Base-by-base conservation (phyloP, 2,329 filamentous ascomycete genomes). In the Waltergamsia citrina region DNA sequence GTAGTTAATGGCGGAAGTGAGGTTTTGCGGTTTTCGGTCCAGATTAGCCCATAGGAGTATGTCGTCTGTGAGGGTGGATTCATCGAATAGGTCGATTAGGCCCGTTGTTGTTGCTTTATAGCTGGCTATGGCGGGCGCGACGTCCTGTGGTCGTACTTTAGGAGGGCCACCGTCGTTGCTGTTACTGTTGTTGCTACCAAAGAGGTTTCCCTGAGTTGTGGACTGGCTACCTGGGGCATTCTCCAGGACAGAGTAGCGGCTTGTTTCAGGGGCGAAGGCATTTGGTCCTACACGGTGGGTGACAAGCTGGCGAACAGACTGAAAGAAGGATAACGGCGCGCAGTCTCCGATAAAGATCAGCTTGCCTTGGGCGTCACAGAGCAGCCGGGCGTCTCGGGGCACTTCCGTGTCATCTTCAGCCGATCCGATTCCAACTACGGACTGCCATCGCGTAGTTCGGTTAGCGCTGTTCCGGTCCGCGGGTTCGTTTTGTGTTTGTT, bases 271-370 rank as follows among this genome's bases (percentile, higher is more conserved):
- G 2, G 67, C 62, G 39, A 73, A 72, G 2, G 67, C 68, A 30
- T 64, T 55, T 10, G 60, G 55, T 14, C 68, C 67, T 22, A 72
- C 60, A 6, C 60, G 53, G 0, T 56, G 60, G 0, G 62, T 69
- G 16, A 73, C 67, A 14, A 74, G 58, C 41, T 69, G 62, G 3
- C 69, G 57, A 6, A 73, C 63, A 0, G 67, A 71, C 41, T 72
- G 68, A 42, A 73, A 73, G 39, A 74, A 67, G 0, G 69, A 73
- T 15, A 74, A 50, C 1, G 69, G 69, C 5, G 69, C 69, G 41
- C 69, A 73, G 44, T 74, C 69, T 5, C 69, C 69, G 17, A 73
- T 67, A 44, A 74, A 74, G 20, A 70, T 66, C 16, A 71, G 47
- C 42, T 71, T 71, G 1, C 69, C 69, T 37, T 69, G 65, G 1